Conservation (phyloP, 805 yeast genomes). For the Kuraishia molischiana region DNA sequence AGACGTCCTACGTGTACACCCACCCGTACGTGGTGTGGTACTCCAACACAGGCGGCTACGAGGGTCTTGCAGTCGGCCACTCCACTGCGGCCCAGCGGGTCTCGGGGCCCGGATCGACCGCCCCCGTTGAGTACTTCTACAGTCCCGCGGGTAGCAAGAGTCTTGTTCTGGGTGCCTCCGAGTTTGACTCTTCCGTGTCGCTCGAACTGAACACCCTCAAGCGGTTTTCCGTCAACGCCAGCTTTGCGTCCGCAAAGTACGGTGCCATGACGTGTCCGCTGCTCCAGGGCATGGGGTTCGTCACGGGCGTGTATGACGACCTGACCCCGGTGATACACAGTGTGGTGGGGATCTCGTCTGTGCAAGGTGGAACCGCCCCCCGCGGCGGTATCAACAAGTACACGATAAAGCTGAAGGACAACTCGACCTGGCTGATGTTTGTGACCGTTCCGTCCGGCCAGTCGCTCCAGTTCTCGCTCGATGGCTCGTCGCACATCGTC, state of each 20-base stretch:
- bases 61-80: constrained; percentile 58
- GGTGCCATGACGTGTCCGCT: constrained; percentile 23
- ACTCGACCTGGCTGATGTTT: constrained; percentile 41
- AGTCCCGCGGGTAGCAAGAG: constrained; percentile 50
- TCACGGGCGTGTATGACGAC: constrained; percentile 38
- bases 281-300: constrained; percentile 54
- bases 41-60: constrained; percentile 25
- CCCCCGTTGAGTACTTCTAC: constrained; percentile 26
- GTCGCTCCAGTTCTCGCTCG: constrained; percentile 20
- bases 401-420: constrained; percentile 27
- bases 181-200: constrained; percentile 21
- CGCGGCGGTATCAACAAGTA: constrained; percentile 25
- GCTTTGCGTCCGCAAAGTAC: constrained; percentile 12
- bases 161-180: constrained; percentile 43
- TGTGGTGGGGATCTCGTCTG: constrained; percentile 32
- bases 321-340: constrained; percentile 38
- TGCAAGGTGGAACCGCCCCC: constrained; percentile 24
- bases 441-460: constrained; percentile 28
- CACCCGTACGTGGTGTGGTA: constrained; percentile 60
- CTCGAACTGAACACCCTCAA: constrained; percentile 28
- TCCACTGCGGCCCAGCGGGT: constrained; percentile 32
- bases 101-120: constrained; percentile 26
- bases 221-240: constrained; percentile 40
- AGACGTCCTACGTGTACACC: constrained; percentile 44
- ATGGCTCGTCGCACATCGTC: constrained; percentile 25